Evolutionary conservation across 1,284 basidiomycete species (phyloP), one percentile per base, ranked within the genome.

Genomic region (Cryptococcus hybrid): DNA sequence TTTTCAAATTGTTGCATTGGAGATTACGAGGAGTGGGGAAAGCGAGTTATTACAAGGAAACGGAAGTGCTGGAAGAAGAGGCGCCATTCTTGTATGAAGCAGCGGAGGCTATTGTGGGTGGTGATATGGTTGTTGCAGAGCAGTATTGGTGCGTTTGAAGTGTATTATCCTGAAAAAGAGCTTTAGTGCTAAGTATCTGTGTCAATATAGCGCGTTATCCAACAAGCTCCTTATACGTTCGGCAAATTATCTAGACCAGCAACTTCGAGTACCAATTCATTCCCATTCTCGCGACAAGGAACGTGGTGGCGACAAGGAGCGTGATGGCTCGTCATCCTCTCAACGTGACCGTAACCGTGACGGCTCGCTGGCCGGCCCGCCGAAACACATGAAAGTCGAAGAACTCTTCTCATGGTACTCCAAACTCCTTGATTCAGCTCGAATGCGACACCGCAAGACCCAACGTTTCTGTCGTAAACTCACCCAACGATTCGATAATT

Each of bases 51-150:
- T 96, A 97, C 80, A 95, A 96, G 70, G 95, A 99, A 80, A 97
- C 94, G 0, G 96, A 99, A 71, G 87, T 98, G 30, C 83, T 99
- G 37, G 96, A 99, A 74, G 88, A 89, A 24, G 94, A 99, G 68
- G 97, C 94, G 91, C 87, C 88, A 45, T 96, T 96, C 46, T 87
- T 99, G 75, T 92, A 91, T 67, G 90, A 92, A 70, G 92, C 97
- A 46, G 92, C 92, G 53, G 83, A 93, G 73, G 90, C 88, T 43
- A 88, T 94, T 24, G 83, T 87, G 24, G 92, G 92, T 9, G 96
- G 93, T 34, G 93, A 96, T 45, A 80, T 89, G 56, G 82, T 97
- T 12, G 93, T 99, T 5, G 95, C 94, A 9, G 92, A 97, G 77
- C 90, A 94, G 68, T 84, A 96, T 66, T 95, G 92, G 92, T 93